Base-by-base conservation (phyloP, 1,284 basidiomycete species). In the Athelia psychrophila region DNA sequence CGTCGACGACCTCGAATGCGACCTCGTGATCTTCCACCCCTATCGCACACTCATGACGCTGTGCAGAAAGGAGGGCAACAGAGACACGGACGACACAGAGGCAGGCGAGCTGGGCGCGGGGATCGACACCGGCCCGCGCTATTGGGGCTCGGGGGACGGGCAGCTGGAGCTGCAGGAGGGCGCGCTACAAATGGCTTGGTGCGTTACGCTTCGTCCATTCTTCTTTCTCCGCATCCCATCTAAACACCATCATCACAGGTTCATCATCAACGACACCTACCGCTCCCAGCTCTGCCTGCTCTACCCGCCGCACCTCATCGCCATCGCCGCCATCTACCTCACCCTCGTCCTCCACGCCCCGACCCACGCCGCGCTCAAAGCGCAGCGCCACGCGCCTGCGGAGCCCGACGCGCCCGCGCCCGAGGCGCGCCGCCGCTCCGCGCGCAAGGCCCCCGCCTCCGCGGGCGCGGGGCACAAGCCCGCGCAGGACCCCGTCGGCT, bases 261-360 rank as follows among this genome's bases (percentile, higher is more conserved):
- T 95, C 66, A 84, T 98, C 58, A 86, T 98, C 63, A 99, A 98
- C 72, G 97, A 99, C 69, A 93, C 91, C 0, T 98, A 95, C 66
- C 86, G 93, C 48, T 93, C 92, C 1, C 90, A 95, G 51, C 74
- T 98, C 12, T 93, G 91, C 59, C 83, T 98, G 10, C 72, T 97
- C 32, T 90, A 98, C 63, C 94, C 96, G 0, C 96, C 96, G 0
- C 94, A 98, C 67, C 78, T 98, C 52, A 89, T 98, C 55, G 95
- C 96, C 16, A 81, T 98, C 54, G 87, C 95, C 0, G 88, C 93
- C 0, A 80, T 98, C 51, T 98, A 94, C 70, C 81, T 98, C 54
- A 87, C 88, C 0, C 84, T 94, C 61, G 79, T 88, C 44, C 75
- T 88, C 6, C 83, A 90, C 61, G 68, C 72, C 24, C 79, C 74